These are phyloP conservation scores for Leptographium wingfieldii DNA, from an alignment of 2,329 filamentous ascomycete species.

Conservation along the genomic window DNA sequence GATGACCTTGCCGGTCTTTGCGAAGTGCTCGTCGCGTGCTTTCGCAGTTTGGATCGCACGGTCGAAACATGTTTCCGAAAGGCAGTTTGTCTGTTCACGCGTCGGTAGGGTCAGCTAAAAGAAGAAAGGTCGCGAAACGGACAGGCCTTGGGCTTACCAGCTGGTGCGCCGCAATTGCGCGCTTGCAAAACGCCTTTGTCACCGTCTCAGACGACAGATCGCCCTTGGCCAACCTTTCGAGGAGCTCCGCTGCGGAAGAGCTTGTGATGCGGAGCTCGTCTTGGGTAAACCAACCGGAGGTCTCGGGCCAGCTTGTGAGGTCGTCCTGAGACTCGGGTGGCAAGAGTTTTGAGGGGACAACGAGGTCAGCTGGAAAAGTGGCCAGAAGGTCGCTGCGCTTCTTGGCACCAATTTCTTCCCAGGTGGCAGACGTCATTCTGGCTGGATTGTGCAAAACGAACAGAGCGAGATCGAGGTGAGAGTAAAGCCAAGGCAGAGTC, in stretches of 20 bases:
- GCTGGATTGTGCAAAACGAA: not conserved
- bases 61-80: constrained; percentile 40
- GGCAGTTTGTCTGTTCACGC: constrained; percentile 29
- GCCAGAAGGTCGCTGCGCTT: constrained; percentile 29
- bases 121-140: not conserved
- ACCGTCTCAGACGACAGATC: constrained; percentile 23
- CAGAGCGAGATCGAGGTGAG: not conserved
- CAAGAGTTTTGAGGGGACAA: constrained; percentile 37
- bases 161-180: constrained; percentile 25
- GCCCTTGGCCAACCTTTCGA: constrained; percentile 23
- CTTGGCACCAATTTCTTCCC: constrained; percentile 28
- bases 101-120: not conserved
- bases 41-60: constrained; percentile 35
- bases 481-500: not conserved
- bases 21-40: constrained; percentile 36
- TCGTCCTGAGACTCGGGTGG: constrained; percentile 41
- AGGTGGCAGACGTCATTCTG: constrained; percentile 12
- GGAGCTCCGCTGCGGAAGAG: constrained; percentile 19
- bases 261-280: constrained; percentile 27
- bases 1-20: constrained; percentile 29
- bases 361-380: constrained; percentile 46
- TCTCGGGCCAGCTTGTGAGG: constrained; percentile 41
- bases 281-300: constrained; percentile 45
- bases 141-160: constrained; percentile 14
- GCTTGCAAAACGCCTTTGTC: constrained; percentile 26